These are phyloP conservation scores for Lenzites betulinus DNA, from an alignment of 768 basidiomycete genomes.

Conservation along the genomic window DNA sequence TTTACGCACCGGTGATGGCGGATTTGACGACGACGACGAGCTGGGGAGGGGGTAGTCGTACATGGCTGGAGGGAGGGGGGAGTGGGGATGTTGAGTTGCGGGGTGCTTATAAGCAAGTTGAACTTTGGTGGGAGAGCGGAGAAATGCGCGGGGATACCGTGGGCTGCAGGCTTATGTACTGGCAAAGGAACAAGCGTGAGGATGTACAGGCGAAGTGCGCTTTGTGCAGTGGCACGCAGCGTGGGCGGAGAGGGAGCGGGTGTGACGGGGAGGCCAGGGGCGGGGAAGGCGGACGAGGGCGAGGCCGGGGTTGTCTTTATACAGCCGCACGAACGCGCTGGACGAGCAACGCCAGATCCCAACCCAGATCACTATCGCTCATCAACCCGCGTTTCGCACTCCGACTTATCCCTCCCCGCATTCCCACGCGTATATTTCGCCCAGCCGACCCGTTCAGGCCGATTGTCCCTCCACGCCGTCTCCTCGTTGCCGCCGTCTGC, in stretches of 20 bases:
- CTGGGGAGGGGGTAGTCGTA: constrained; percentile 24
- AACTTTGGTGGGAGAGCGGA: constrained; percentile 13
- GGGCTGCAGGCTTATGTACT: constrained; percentile 12
- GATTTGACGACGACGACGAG: constrained; percentile 18
- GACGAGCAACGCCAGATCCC: constrained; percentile 9
- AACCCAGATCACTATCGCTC: constrained; percentile 5
- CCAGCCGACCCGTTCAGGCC: constrained; percentile 4
- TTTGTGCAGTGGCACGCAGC: constrained; percentile 9
- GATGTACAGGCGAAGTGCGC: not conserved
- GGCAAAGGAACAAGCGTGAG: not conserved
- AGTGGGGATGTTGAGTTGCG: constrained; percentile 7
- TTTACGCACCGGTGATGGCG: constrained; percentile 19
- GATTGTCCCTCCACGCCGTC: constrained; percentile 18
- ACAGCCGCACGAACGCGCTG: not conserved
- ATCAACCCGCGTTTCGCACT: constrained; percentile 9
- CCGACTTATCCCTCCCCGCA: constrained; percentile 4
- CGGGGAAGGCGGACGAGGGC: constrained; percentile 16
- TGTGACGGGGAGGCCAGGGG: constrained; percentile 17
- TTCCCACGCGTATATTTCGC: constrained; percentile 7
- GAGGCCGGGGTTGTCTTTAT: constrained; percentile 16
- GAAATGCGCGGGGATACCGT: constrained; percentile 17
- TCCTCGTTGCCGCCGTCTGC: constrained; percentile 15
- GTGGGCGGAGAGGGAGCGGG: not conserved
- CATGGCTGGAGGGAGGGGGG: constrained; percentile 20
- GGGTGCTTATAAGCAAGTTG: constrained; percentile 6